A percentile compares a stretch with the other conserved stretches of the same genome.
Conservation (phyloP, 2,329 filamentous ascomycete genomes). For the Aspergillus intermedius region DNA sequence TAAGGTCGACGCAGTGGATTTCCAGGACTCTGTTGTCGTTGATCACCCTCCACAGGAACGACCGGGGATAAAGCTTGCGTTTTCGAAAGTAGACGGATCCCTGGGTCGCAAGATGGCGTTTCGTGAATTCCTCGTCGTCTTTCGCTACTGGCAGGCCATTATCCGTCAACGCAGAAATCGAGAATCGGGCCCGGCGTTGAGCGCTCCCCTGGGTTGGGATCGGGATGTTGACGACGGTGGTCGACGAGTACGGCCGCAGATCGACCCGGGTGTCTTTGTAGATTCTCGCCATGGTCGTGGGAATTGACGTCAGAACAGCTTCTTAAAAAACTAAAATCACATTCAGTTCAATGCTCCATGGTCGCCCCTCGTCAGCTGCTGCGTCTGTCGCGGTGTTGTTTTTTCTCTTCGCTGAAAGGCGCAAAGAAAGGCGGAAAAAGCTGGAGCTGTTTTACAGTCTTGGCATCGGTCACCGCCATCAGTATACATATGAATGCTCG, state of each 20-base stretch:
- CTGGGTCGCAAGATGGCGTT: slow-evolving; percentile 66
- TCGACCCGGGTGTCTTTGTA: slow-evolving; percentile 85
- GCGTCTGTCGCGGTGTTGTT: slow-evolving; percentile 6
- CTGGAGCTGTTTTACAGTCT: slow-evolving; percentile 24
- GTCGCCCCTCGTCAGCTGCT: slow-evolving; percentile 3
- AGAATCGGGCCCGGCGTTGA: slow-evolving; percentile 41
- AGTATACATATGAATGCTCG: too few relatives aligned
- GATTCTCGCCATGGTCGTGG: slow-evolving; percentile 57
- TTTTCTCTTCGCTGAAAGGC: slow-evolving; percentile 5
- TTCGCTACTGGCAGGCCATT: slow-evolving; percentile 44
- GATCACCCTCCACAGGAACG: slow-evolving; percentile 84
- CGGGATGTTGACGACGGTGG: slow-evolving; percentile 64
- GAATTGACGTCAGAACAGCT: slow-evolving; percentile 14
- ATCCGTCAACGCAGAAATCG: slow-evolving; percentile 40
- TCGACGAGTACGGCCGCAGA: slow-evolving; percentile 64
- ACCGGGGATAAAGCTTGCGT: slow-evolving; percentile 68
- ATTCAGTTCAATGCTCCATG: slow-evolving; percentile 28
- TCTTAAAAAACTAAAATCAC: slow-evolving; percentile 6
- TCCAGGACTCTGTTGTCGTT: slow-evolving; percentile 75
- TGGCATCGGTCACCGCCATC: slow-evolving; percentile 17
- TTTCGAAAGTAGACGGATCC: slow-evolving; percentile 80
- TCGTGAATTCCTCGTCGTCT: slow-evolving; percentile 62
- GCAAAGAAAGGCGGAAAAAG: slow-evolving; percentile 25
- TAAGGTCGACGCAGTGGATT: slow-evolving; percentile 74
- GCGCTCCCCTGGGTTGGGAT: slow-evolving; percentile 48